Base-by-base conservation (phyloP, 768 basidiomycete genomes). In the Sarcomyxa edulis region DNA sequence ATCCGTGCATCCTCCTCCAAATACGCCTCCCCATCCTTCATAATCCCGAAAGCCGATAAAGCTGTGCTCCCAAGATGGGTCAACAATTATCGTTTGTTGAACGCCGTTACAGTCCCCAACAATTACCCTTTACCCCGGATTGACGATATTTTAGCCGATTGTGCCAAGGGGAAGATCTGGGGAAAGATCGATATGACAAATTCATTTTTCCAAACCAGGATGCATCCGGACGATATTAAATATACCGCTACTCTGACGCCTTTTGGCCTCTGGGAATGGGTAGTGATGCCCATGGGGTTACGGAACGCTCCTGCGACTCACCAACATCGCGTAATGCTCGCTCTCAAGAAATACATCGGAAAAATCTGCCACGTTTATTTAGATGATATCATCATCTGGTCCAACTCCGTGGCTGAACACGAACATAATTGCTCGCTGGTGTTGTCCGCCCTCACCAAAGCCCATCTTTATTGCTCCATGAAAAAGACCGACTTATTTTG, bases 1-100 rank as follows among this genome's bases (percentile, higher is more conserved):
- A 54, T 71, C 0, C 40, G 47, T 0, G 59, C 54, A 0, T 68
- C 60, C 0, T 45, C 46, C 0, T 61, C 55, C 0, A 26, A 32
- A 0, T 56, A 51, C 29, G 58, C 60, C 0, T 72, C 59, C 0
- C 67, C 63, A 0, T 51, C 56, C 0, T 72, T 70, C n/a, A n/a
- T n/a, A n/a, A n/a, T n/a, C n/a, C n/a, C n/a, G n/a, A n/a, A n/a
- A n/a, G n/a, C n/a, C n/a, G 37, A 50, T 69, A 1, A 59, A 69
- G 3, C 34, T 0, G 61, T 46, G 0, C 24, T 61, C 0, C 66
- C 62, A 0, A 47, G 55, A 0, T 66, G 62, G 61, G 61, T 68
- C 0, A 62, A 59, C 38, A 58, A 67, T 24, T 68, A 53, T 39
- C 43, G 53, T 0, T 26, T 46, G 6, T 32, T 35, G 33, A 35